These are phyloP conservation scores for Mycena leptocephala DNA, from an alignment of 768 basidiomycete genomes.

Conservation along the genomic window DNA sequence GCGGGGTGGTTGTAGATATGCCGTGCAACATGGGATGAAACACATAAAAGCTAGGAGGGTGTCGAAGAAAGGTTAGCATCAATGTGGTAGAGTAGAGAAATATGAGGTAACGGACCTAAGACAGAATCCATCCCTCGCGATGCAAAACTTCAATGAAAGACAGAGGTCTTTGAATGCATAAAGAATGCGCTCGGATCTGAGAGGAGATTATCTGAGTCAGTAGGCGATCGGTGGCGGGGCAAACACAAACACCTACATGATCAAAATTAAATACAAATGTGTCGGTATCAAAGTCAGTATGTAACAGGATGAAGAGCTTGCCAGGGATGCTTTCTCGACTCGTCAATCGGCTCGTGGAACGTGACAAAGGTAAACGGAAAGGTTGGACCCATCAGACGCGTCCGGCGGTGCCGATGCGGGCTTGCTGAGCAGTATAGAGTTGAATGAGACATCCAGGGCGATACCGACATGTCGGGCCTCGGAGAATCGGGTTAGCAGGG, in stretches of 20 bases:
- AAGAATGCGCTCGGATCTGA: background rate
- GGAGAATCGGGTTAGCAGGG: background rate
- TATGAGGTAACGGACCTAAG: background rate
- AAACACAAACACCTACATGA: background rate
- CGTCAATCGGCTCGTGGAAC: background rate
- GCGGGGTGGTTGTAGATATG: background rate
- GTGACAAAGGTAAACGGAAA: background rate
- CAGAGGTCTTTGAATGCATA: background rate
- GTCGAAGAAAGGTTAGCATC: background rate
- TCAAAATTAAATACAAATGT: background rate
- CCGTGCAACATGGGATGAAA: background rate
- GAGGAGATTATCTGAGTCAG: background rate
- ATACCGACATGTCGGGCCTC: background rate
- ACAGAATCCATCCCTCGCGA: background rate
- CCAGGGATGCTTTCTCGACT: background rate
- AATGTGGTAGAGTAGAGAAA: background rate
- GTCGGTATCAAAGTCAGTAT: constrained; percentile 3
- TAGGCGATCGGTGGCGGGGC: background rate
- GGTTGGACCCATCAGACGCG: constrained; percentile 3
- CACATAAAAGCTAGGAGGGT: background rate
- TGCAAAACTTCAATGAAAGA: background rate
- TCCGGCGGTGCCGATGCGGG: constrained; percentile 4
- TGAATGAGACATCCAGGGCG: background rate
- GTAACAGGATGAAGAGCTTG: constrained; percentile 8
- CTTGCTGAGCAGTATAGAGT: background rate